Percentiles rank a stretch among this genome's conserved stretches.
These are phyloP conservation scores for Dacryopinax primogenitus DNA, from an alignment of 768 basidiomycete genomes.

Conservation along the genomic window DNA sequence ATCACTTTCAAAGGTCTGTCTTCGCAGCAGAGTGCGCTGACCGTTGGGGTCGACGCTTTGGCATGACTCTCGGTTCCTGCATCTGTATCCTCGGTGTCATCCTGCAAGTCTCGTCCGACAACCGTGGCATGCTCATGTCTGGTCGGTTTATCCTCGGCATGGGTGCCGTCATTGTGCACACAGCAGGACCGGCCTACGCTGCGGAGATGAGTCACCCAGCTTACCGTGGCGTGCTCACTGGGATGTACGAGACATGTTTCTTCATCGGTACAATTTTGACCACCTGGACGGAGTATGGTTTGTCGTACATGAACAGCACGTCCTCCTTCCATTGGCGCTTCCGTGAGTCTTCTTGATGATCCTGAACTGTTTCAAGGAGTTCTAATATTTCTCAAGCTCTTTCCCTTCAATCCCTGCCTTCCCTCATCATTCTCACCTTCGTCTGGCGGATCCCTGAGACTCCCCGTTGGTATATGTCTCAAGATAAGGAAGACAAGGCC, in stretches of 20 bases:
- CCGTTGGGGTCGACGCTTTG: conserved; percentile 21
- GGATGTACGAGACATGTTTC: conserved; percentile 16
- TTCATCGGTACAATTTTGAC: conserved; percentile 16
- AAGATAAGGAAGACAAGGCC: conserved; percentile 26
- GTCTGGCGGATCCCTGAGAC: conserved; percentile 30
- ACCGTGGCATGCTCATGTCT: conserved; percentile 15
- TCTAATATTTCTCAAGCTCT: neutral
- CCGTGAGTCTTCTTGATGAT: neutral
- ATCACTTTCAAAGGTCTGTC: conserved; percentile 21
- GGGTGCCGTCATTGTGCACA: conserved; percentile 17
- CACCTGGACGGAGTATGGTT: conserved; percentile 18
- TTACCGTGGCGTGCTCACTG: conserved; percentile 17
- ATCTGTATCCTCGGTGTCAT: conserved; percentile 17
- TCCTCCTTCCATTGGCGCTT: conserved; percentile 14
- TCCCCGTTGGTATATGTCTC: conserved; percentile 25
- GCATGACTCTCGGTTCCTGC: conserved; percentile 22
- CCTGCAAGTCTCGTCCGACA: conserved; percentile 15
- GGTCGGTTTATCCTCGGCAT: conserved; percentile 21
- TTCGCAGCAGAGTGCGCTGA: conserved; percentile 21
- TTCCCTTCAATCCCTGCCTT: neutral
- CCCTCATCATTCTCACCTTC: conserved; percentile 19
- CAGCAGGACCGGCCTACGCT: conserved; percentile 11
- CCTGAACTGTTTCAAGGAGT: neutral
- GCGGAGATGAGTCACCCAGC: conserved; percentile 18
- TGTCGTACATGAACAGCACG: conserved; percentile 13